A percentile compares a stretch with the other conserved stretches of the same genome.
Evolutionary conservation across 169 alveolate genomes (phyloP).

Genomic region (Babesia sp.): DNA sequence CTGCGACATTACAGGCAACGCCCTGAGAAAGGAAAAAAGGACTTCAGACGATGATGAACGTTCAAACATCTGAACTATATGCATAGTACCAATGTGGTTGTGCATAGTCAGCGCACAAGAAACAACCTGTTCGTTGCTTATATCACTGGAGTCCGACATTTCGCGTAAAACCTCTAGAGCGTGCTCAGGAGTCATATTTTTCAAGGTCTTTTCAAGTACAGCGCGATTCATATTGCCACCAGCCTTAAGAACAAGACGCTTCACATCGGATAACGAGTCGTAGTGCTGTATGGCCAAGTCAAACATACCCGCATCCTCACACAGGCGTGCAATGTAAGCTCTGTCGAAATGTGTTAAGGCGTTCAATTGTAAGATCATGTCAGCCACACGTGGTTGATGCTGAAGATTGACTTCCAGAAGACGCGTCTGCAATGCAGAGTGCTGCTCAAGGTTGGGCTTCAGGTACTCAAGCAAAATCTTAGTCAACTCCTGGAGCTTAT

Average conservation of each 20-base stretch:
- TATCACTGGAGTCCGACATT: conserved; percentile 64
- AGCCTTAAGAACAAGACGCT: conserved; percentile 82
- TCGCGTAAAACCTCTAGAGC: conserved; percentile 61
- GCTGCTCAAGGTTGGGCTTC: conserved; percentile 95
- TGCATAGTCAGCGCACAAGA: conserved; percentile 66
- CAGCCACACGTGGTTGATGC: conserved; percentile 92
- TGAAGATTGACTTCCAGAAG: conserved; percentile 94
- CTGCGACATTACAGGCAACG: conserved; percentile 48
- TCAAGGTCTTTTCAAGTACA: conserved; percentile 82
- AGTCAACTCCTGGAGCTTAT: conserved; percentile 95
- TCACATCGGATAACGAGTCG: conserved; percentile 7
- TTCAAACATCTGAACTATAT: conserved; percentile 67
- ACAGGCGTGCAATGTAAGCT: conserved; percentile 92
- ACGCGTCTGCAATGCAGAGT: conserved; percentile 96
- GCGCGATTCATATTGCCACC: conserved; percentile 73
- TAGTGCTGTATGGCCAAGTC: conserved; percentile 94
- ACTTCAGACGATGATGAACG: conserved; percentile 48
- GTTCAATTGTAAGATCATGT: conserved; percentile 92
- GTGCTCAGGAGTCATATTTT: conserved; percentile 79
- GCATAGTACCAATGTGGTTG: conserved; percentile 72
- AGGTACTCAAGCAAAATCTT: conserved; percentile 96
- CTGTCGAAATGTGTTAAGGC: conserved; percentile 96
- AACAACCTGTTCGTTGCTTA: conserved; percentile 65
- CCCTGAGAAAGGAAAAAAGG: conserved; percentile 52
- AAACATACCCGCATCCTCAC: conserved; percentile 96